Conservation (phyloP, 2,329 filamentous ascomycete genomes). For the Pseudocercospora cruenta region DNA sequence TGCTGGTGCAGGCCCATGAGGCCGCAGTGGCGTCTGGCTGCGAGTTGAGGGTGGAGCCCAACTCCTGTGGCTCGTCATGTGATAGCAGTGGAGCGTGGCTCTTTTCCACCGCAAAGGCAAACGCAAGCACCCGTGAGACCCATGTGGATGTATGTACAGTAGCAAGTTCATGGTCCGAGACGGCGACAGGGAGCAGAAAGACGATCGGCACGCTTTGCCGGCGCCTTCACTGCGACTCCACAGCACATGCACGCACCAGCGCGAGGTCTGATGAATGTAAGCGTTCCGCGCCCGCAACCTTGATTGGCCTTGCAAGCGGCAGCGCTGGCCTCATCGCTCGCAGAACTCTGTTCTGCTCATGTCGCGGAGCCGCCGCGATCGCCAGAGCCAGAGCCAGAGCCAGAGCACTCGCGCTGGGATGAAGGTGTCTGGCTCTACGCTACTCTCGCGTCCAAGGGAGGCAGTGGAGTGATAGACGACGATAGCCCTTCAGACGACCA, state of each 20-base stretch:
- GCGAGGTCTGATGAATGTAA: background rate
- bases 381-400: background rate
- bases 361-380: background rate
- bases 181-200: constrained; percentile 5
- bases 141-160: background rate
- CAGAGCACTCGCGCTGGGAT: too few species aligned
- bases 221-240: background rate
- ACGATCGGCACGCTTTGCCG: constrained; percentile 7
- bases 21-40: background rate
- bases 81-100: background rate
- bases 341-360: constrained; percentile 1
- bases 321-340: background rate
- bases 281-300: background rate
- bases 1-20: background rate
- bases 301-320: background rate
- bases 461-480: too few species aligned
- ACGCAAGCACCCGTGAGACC: background rate
- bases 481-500: too few species aligned
- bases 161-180: background rate
- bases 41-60: background rate
- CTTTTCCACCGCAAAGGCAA: background rate
- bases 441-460: too few species aligned
- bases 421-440: too few species aligned
- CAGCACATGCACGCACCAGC: background rate
- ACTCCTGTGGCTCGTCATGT: background rate